Base-by-base conservation (phyloP, 169 alveolate genomes). In the Perkinsus chesapeaki region DNA sequence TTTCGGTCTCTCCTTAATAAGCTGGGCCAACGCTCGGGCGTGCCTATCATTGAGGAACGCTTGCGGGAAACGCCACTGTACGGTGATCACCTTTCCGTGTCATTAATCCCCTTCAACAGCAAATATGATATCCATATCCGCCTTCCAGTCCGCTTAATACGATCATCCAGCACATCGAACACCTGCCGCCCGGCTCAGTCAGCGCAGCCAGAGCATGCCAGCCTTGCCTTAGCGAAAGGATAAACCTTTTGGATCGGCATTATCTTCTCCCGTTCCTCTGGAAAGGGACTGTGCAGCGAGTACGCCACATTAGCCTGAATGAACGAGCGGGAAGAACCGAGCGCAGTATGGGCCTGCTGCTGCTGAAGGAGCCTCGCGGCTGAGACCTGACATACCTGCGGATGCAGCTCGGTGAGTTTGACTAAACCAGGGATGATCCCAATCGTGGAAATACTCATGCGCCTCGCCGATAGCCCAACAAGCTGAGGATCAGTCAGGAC, bases 401-500 rank as follows among this genome's bases (percentile, higher is more conserved):
- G 98, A 60, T 95, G 96, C 39, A 95, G 93, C 31, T 94, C 94
- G 90, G 95, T 96, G 73, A 97, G 95, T 92, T 96, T 97, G 48
- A 96, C 96, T 73, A 97, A 93, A 48, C 98, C 98, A 0, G 98
- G 98, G 38, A 97, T 95, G 19, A 97, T 95, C 10, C 98, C 98
- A 39, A 96, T 97, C 0, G 98, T 97, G 3, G 98, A 96, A 16
- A 97, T 93, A 92, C 94, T 96, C 73, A 97, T 93, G 48, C 98
- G 93, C 90, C 98, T 91, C 47, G 97, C 94, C 37, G 98, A 96
- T 37, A 96, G n/a, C 47, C 96, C 95, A 72, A 97, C 96, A 7
- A 95, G 94, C 38, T 95, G 92, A 31, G 93, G 39, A 91, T 95
- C 96, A 38, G 95, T 96, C 48, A 97, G 96, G 72, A 97, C 93